These are phyloP conservation scores for Lenzites betulinus DNA, from an alignment of 768 basidiomycete species.

Conservation along the genomic window DNA sequence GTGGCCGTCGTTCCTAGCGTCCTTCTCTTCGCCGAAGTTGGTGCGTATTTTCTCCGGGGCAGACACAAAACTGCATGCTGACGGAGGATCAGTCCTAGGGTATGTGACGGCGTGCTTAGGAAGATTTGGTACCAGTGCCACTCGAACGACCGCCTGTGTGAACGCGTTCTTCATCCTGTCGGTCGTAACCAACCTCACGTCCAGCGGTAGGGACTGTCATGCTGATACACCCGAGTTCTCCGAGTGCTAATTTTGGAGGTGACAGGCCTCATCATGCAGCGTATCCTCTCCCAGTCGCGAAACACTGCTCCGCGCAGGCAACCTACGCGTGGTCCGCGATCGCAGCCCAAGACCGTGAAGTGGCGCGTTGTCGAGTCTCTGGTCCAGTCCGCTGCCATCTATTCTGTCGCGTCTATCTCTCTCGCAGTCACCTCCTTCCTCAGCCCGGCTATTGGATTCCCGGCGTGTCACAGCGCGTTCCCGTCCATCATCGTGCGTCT, in stretches of 20 bases:
- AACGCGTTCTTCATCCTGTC: conserved; percentile 16
- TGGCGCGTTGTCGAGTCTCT: conserved; percentile 17
- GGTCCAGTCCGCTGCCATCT: conserved; percentile 18
- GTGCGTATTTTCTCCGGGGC: not conserved
- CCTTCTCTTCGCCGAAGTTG: conserved; percentile 6
- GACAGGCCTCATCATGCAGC: conserved; percentile 12
- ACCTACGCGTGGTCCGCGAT: not conserved
- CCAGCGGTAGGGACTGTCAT: not conserved
- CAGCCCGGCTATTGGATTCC: conserved; percentile 12
- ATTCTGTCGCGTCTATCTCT: conserved; percentile 11
- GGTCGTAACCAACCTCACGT: conserved; percentile 9
- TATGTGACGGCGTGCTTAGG: conserved; percentile 1
- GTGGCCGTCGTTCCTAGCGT: not conserved
- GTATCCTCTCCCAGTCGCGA: not conserved
- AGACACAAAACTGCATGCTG: too few species aligned
- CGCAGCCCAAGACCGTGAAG: conserved; percentile 2
- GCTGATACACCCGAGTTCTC: not conserved
- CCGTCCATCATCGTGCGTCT: conserved; percentile 14
- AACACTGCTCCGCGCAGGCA: not conserved
- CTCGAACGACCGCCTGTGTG: conserved; percentile 2
- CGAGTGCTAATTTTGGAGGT: not conserved
- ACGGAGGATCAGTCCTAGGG: not conserved
- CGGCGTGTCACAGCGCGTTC: conserved; percentile 17
- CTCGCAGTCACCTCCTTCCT: conserved; percentile 17
- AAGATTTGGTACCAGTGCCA: not conserved